Percentiles rank a stretch among this genome's conserved stretches.
These are phyloP conservation scores for Sabuloglossum arenarium DNA, from an alignment of 495 filamentous ascomycete species.

Conservation along the genomic window DNA sequence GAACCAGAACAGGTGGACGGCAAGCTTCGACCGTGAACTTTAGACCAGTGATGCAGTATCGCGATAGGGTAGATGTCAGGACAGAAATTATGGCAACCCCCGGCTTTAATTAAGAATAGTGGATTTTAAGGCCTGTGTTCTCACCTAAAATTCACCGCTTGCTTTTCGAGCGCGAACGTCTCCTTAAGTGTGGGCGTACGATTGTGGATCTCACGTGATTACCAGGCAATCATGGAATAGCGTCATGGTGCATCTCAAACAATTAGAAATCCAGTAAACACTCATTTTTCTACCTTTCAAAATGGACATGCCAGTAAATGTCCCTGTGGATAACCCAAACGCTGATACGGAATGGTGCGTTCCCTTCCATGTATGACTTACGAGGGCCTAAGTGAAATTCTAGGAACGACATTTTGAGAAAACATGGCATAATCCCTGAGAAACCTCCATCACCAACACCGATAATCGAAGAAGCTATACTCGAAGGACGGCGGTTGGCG, in stretches of 20 bases:
- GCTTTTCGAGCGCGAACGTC: neutral
- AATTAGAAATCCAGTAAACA: neutral
- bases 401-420: slow-evolving; percentile 97
- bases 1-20: neutral
- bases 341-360: slow-evolving; percentile 92
- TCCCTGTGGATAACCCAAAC: slow-evolving; percentile 85
- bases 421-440: slow-evolving; percentile 88
- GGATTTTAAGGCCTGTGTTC: neutral
- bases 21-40: neutral
- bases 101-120: neutral
- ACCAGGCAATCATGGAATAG: neutral
- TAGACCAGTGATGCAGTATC: neutral
- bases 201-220: neutral
- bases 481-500: slow-evolving; percentile 56
- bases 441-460: slow-evolving; percentile 88
- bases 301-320: slow-evolving; percentile 61
- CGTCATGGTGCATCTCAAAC: too few relatives aligned
- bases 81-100: neutral
- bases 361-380: neutral
- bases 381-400: neutral
- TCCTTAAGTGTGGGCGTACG: neutral
- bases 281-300: slow-evolving; percentile 9
- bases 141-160: neutral
- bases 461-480: slow-evolving; percentile 85
- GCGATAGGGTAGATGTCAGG: neutral